Base-by-base conservation (phyloP, 345 rosid species). In the Rubroshorea leprosula region DNA sequence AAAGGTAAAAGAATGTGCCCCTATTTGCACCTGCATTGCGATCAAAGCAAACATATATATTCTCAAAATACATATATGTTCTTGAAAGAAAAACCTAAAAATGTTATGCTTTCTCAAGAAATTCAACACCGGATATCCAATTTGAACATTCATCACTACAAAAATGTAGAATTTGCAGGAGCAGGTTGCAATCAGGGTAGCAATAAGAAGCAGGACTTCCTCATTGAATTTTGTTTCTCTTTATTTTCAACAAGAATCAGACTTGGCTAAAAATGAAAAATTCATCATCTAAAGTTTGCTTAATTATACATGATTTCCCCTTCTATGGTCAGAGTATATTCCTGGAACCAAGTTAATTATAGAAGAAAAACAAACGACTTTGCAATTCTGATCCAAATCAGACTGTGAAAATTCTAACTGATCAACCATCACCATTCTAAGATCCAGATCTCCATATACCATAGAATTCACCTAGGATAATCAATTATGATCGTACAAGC, bases 1-100 rank as follows among this genome's bases (percentile, higher is more conserved):
- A 59, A 94, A 94, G 0, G 96, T 94, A 77, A 94, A 94, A 29
- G 97, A 90, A 76, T 94, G 96, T 38, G 86, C 61, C 64, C 99
- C 97, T 55, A 94, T 85, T 72, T 90, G 99, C 54, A 94, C 96
- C 99, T 94, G 76, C 65, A 69, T 18, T 60, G 62, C 15, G 14
- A 43, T 51, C 21, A 59, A 49, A 56, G 50, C 29, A 45, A 17
- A 53, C 29, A 63, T n/a, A n/a, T n/a, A 6, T 45, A 48, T 54
- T 8, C 20, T 60, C 55, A 55, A 31, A 7, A 19, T 4, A 22
- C 27, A 13, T 7, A 35, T 35, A 9, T 19, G 7, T 55, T 18
- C 15, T 12, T 20, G 6, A 35, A 55, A 20, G 11, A 20, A 35
- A 22, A 50, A 16, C 27, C 12, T 31, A 53, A 63, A 62, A 38